A percentile compares a stretch with the other conserved stretches of the same genome.
phyloP scores from a whole-genome alignment of 345 rosid species.

The Reutealis trisperma region DNA sequence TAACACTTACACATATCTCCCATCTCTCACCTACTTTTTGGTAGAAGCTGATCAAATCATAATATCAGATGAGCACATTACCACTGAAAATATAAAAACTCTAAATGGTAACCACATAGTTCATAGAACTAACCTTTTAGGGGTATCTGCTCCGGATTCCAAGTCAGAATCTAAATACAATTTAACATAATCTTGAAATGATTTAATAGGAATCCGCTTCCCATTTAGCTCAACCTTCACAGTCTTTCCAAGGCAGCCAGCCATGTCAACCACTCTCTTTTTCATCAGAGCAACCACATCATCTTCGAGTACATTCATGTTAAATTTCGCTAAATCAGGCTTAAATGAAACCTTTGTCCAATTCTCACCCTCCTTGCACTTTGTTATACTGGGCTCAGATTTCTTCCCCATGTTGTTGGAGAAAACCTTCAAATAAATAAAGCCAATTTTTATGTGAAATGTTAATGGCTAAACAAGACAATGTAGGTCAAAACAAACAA shows the following conservation, averaged over 20 bases:
- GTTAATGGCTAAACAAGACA: not conserved
- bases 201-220: constrained; percentile 62
- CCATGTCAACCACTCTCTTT: constrained; percentile 84
- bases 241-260: constrained; percentile 93
- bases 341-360: constrained; percentile 94
- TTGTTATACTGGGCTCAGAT: constrained; percentile 65
- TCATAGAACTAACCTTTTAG: constrained; percentile 51
- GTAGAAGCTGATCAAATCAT: constrained; percentile 47
- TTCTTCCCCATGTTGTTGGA: constrained; percentile 85
- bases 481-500: not conserved
- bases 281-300: constrained; percentile 95
- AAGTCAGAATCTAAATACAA: constrained; percentile 60
- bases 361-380: constrained; percentile 69
- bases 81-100: not conserved
- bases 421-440: constrained; percentile 61
- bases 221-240: constrained; percentile 94
- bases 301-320: constrained; percentile 74
- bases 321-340: constrained; percentile 82
- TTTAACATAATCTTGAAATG: constrained; percentile 76
- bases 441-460: not conserved
- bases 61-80: constrained; percentile 16
- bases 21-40: constrained; percentile 84
- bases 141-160: constrained; percentile 36
- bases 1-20: constrained; percentile 80
- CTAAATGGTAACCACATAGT: not conserved